Conservation (phyloP, 495 filamentous ascomycete species). For the Xylaria castorea region DNA sequence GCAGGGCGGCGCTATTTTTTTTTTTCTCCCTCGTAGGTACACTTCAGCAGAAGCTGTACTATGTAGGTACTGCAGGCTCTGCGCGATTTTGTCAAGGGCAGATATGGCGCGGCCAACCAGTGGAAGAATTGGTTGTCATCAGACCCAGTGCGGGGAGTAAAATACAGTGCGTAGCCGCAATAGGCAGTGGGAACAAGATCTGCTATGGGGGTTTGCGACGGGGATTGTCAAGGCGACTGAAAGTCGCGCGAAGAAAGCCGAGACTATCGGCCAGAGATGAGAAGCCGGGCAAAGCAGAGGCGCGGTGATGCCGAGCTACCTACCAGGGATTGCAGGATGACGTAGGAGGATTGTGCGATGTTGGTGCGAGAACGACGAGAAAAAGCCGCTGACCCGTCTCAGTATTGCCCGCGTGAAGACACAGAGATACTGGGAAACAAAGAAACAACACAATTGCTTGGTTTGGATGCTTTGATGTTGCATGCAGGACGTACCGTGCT, state of each 20-base stretch:
- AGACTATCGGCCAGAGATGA: constrained; percentile 25
- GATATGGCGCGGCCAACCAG: constrained; percentile 28
- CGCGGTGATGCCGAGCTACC: constrained; percentile 25
- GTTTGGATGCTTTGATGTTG: background rate
- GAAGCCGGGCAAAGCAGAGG: constrained; percentile 14
- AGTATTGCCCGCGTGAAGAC: background rate
- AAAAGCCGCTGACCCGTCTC: background rate
- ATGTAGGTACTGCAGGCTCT: constrained; percentile 18
- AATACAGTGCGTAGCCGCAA: constrained; percentile 33
- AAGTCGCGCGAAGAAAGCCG: constrained; percentile 31
- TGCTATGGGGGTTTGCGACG: constrained; percentile 36
- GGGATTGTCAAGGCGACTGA: constrained; percentile 26
- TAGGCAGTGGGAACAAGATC: constrained; percentile 37
- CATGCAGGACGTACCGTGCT: background rate
- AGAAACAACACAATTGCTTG: background rate
- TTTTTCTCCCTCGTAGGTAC: constrained; percentile 16
- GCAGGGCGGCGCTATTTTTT: constrained; percentile 28
- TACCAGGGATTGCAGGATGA: constrained; percentile 19
- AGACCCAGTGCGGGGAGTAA: constrained; percentile 40
- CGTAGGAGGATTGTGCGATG: constrained; percentile 11
- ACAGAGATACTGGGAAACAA: background rate
- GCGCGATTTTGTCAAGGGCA: constrained; percentile 44
- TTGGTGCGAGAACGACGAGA: background rate
- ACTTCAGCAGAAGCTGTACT: background rate
- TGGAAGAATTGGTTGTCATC: constrained; percentile 37